A percentile compares a stretch with the other conserved stretches of the same genome.
These are phyloP conservation scores for Knoxdaviesia capensis DNA, from an alignment of 2,329 filamentous ascomycete genomes.

Conservation along the genomic window DNA sequence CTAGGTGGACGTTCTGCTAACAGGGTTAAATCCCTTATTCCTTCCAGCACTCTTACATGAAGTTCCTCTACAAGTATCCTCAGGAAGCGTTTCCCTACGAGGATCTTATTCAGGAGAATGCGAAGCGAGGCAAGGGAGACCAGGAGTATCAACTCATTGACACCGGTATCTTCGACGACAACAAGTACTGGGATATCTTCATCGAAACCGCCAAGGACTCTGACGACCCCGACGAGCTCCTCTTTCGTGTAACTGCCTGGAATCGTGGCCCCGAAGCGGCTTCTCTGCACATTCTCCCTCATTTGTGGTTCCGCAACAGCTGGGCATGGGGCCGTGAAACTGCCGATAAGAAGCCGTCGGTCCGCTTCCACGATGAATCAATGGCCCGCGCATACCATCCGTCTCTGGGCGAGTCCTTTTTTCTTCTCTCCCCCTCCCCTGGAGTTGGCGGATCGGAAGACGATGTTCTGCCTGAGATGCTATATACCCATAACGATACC, in stretches of 20 bases:
- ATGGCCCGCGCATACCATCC: slow-evolving; percentile 60
- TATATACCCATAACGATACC: slow-evolving; percentile 94
- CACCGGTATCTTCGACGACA: slow-evolving; percentile 70
- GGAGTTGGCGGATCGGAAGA: slow-evolving; percentile 52
- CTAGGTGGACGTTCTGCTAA: neutral
- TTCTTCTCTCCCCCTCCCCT: slow-evolving; percentile 76
- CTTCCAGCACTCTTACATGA: slow-evolving; percentile 87
- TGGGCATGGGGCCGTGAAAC: slow-evolving; percentile 84
- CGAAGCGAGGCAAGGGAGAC: slow-evolving; percentile 51
- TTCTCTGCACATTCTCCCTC: slow-evolving; percentile 80
- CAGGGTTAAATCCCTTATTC: slow-evolving; percentile 3
- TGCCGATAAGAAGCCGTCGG: slow-evolving; percentile 58
- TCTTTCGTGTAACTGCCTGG: slow-evolving; percentile 92
- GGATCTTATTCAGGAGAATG: slow-evolving; percentile 70
- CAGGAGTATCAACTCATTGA: slow-evolving; percentile 84
- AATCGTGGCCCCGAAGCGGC: slow-evolving; percentile 83
- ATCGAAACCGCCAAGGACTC: slow-evolving; percentile 91
- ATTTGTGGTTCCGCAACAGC: slow-evolving; percentile 93
- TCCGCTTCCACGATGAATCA: slow-evolving; percentile 44
- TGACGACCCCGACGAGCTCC: slow-evolving; percentile 76
- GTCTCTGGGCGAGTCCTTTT: slow-evolving; percentile 63
- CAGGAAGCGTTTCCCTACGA: slow-evolving; percentile 85
- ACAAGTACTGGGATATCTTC: slow-evolving; percentile 91
- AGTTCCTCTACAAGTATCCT: slow-evolving; percentile 93
- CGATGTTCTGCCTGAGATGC: slow-evolving; percentile 65